Evolutionary conservation across 257 asterid genomes (phyloP).

Genomic region (Galeopsis tetrahit): DNA sequence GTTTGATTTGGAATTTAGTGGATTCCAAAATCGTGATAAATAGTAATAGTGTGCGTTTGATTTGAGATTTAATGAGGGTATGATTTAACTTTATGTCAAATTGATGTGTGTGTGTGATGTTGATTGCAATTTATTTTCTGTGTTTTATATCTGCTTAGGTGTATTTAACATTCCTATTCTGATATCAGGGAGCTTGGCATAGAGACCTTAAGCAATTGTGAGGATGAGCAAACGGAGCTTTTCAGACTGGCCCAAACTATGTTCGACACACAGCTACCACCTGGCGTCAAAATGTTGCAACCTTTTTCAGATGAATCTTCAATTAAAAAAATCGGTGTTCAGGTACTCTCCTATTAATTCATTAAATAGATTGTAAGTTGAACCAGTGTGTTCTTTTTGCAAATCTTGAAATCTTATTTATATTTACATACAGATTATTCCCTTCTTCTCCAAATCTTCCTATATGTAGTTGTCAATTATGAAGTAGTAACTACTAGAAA

Average conservation of each 20-base stretch:
- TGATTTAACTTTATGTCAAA: too few species aligned
- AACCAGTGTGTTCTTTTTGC: not conserved
- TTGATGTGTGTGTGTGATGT: too few species aligned
- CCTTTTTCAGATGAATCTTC: conserved; percentile 95
- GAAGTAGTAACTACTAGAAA: not conserved
- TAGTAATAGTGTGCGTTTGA: too few species aligned
- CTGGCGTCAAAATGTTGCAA: conserved; percentile 88
- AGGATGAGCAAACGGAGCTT: conserved; percentile 77
- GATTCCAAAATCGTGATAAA: too few species aligned
- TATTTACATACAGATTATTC: not conserved
- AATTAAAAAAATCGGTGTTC: conserved; percentile 76
- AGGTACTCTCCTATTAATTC: conserved; percentile 53
- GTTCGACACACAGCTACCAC: conserved; percentile 97
- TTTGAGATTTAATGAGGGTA: too few species aligned
- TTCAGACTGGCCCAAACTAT: conserved; percentile 79
- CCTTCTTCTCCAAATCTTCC: not conserved
- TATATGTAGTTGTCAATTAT: not conserved
- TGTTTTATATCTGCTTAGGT: not conserved
- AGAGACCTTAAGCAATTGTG: conserved; percentile 64
- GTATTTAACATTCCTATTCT: conserved; percentile 26
- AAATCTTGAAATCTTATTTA: not conserved
- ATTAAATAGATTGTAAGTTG: conserved; percentile 9
- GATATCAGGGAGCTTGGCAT: conserved; percentile 87
- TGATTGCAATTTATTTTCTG: too few species aligned
- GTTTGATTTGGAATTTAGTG: too few species aligned